Percentiles rank a stretch among this genome's conserved stretches.
Evolutionary conservation across 228 moss, liverwort and hornwort genomes (phyloP).

Genomic region (Sphagnum magellanicum): DNA sequence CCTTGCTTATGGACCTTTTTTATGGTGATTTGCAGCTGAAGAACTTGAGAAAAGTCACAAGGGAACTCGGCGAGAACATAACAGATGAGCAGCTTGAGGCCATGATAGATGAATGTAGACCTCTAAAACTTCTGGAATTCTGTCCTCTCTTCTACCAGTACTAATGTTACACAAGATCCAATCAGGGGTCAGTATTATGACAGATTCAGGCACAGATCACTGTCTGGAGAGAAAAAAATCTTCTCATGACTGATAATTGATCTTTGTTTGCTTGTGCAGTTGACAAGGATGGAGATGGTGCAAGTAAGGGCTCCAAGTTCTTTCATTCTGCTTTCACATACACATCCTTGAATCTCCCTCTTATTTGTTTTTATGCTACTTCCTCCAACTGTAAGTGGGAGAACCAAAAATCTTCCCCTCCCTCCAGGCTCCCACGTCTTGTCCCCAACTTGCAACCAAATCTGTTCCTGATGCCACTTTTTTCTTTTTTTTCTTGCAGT

Average conservation of each 20-base stretch:
- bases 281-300: slow-evolving; percentile 67
- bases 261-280: slow-evolving; percentile 21
- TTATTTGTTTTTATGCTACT: neutral
- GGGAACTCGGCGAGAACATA: slow-evolving; percentile 42
- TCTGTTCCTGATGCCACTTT: neutral
- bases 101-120: slow-evolving; percentile 65
- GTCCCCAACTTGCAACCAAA: neutral
- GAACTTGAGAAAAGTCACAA: slow-evolving; percentile 60
- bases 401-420: neutral
- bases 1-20: neutral
- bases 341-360: neutral
- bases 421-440: neutral
- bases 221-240: neutral
- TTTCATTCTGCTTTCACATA: neutral
- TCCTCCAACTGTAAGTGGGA: neutral
- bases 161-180: neutral
- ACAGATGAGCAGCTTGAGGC: slow-evolving; percentile 66
- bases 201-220: neutral
- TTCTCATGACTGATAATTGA: neutral
- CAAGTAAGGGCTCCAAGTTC: slow-evolving; percentile 28
- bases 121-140: neutral
- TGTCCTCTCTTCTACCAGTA: neutral
- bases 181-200: neutral
- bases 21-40: slow-evolving; percentile 23
- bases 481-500: slow-evolving; percentile 12